These are phyloP conservation scores for Trichophyton simii DNA, from an alignment of 2,329 filamentous ascomycete species.

Conservation along the genomic window DNA sequence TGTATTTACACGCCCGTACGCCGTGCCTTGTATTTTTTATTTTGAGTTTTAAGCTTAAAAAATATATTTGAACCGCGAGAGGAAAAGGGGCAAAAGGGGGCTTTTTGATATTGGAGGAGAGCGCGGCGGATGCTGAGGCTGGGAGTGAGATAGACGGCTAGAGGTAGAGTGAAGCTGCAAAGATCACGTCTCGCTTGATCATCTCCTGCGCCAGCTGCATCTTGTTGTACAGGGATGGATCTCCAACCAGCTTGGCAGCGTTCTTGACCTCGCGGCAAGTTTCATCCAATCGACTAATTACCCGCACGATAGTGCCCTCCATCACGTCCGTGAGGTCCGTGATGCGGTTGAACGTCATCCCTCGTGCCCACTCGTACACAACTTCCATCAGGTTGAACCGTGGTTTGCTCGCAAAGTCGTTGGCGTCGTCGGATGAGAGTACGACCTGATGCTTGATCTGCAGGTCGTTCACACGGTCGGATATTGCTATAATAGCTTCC, in stretches of 20 bases:
- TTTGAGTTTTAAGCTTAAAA: conserved; percentile 1
- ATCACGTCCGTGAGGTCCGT: conserved; percentile 91
- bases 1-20: not conserved
- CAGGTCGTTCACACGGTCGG: conserved; percentile 80
- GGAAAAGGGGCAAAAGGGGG: not conserved
- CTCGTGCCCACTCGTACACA: conserved; percentile 94
- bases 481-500: conserved; percentile 75
- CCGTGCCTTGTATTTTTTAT: not conserved
- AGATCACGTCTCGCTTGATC: conserved; percentile 92
- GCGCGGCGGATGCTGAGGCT: not conserved
- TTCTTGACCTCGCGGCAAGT: conserved; percentile 97
- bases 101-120: not conserved
- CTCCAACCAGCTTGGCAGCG: conserved; percentile 85
- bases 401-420: conserved; percentile 77
- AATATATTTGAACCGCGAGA: not conserved
- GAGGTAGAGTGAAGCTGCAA: conserved; percentile 80
- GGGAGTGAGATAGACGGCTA: conserved; percentile 30
- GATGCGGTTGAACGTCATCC: conserved; percentile 97
- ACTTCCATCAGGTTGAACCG: conserved; percentile 93
- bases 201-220: conserved; percentile 96
- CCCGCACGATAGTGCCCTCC: conserved; percentile 91
- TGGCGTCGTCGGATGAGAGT: conserved; percentile 74
- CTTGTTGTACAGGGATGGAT: conserved; percentile 84
- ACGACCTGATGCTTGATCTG: conserved; percentile 90
- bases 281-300: conserved; percentile 88